These are phyloP conservation scores for Trichoderma afroharzianum DNA, from an alignment of 2,329 filamentous ascomycete species.

Conservation along the genomic window DNA sequence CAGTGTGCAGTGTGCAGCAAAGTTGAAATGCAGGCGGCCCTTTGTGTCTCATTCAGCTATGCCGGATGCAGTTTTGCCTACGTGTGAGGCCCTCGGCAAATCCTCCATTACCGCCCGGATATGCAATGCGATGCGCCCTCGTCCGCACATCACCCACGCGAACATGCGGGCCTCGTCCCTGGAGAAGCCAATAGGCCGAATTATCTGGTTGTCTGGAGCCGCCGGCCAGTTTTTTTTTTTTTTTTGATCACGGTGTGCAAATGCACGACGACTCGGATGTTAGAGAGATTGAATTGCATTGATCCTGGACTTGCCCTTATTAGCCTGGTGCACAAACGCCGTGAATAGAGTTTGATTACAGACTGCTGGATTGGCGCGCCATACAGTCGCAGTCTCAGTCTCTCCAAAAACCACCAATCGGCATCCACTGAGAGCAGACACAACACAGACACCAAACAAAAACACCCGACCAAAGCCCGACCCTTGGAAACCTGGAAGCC, in stretches of 20 bases:
- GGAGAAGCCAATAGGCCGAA: neutral
- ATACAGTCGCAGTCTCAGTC: neutral
- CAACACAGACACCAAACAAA: too few species aligned
- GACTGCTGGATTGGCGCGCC: neutral
- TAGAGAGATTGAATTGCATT: neutral
- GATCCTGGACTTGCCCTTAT: neutral
- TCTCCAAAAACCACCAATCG: neutral
- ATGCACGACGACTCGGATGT: neutral
- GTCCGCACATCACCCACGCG: constrained; percentile 10
- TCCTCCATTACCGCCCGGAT: neutral
- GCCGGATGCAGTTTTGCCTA: neutral
- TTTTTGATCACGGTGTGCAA: neutral
- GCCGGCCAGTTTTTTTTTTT: neutral
- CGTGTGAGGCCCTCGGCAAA: neutral
- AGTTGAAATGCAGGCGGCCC: neutral
- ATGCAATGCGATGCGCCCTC: constrained; percentile 2
- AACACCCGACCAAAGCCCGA: too few species aligned
- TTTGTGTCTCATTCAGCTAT: constrained; percentile 5
- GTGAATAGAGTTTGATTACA: neutral
- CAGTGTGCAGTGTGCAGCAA: neutral
- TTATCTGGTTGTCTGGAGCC: neutral
- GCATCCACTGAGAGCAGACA: neutral
- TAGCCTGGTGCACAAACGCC: neutral
- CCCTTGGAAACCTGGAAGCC: too few species aligned
- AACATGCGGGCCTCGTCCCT: constrained; percentile 6